Conservation (phyloP, 2,329 filamentous ascomycete genomes). For the Diaporthe sp. region DNA sequence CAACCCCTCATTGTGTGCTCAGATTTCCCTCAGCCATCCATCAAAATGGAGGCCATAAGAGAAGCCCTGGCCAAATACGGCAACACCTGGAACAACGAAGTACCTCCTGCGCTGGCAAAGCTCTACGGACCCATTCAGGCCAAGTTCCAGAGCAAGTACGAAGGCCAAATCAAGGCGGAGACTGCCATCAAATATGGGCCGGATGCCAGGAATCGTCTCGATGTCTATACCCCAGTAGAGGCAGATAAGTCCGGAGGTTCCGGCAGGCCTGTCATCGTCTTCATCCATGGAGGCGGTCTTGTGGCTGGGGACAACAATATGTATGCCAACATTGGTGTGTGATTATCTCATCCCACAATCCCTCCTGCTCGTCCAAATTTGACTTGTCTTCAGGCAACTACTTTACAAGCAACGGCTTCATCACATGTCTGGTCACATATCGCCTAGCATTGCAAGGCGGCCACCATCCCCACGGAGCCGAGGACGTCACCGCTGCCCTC, state of each 20-base stretch:
- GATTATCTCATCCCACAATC: background rate
- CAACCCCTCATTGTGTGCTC: background rate
- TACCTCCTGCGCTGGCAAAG: slow-evolving; percentile 25
- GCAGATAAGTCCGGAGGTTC: slow-evolving; percentile 20
- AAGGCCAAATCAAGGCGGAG: slow-evolving; percentile 33
- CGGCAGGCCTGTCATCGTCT: slow-evolving; percentile 42
- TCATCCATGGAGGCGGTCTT: slow-evolving; percentile 45
- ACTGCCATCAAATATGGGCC: slow-evolving; percentile 42
- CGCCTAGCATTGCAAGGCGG: slow-evolving; percentile 43
- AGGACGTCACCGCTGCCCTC: slow-evolving; percentile 41
- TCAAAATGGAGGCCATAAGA: slow-evolving; percentile 37
- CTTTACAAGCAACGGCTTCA: slow-evolving; percentile 45
- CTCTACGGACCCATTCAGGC: slow-evolving; percentile 39
- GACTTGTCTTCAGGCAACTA: slow-evolving; percentile 43
- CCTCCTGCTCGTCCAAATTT: background rate
- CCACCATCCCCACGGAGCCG: slow-evolving; percentile 42
- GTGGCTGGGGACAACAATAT: slow-evolving; percentile 43
- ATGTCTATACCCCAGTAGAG: slow-evolving; percentile 40
- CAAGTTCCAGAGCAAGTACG: slow-evolving; percentile 24
- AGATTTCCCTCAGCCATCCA: background rate
- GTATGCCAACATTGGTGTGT: slow-evolving; percentile 41
- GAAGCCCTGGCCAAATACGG: slow-evolving; percentile 37
- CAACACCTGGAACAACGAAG: slow-evolving; percentile 34
- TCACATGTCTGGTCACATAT: slow-evolving; percentile 47
- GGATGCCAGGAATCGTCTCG: slow-evolving; percentile 39